Evolutionary conservation across 441 rosid species (phyloP).

Genomic region (Macaranga tanarius): DNA sequence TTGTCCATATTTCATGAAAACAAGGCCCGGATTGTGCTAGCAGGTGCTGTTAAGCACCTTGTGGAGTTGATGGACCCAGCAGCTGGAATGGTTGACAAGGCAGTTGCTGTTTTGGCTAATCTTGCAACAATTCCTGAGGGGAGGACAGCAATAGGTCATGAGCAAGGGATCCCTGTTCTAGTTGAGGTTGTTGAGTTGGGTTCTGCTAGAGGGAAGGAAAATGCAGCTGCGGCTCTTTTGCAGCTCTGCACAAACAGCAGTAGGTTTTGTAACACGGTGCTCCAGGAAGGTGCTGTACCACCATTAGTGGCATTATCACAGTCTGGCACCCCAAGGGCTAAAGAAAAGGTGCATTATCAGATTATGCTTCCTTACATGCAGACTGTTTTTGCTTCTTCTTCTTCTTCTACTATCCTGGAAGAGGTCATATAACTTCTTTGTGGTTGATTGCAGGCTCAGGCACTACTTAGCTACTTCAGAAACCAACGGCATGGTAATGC

Average conservation of each 20-base stretch:
- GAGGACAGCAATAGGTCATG: conserved; percentile 70
- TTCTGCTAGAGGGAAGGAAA: conserved; percentile 88
- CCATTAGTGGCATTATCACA: conserved; percentile 83
- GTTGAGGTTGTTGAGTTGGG: conserved; percentile 96
- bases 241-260: conserved; percentile 63
- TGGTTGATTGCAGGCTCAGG: conserved; percentile 63
- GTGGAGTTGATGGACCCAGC: conserved; percentile 91
- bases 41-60: conserved; percentile 79
- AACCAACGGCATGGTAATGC: conserved; percentile 71
- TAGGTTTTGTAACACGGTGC: conserved; percentile 59
- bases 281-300: conserved; percentile 94
- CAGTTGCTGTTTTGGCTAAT: conserved; percentile 88
- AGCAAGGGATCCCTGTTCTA: conserved; percentile 70
- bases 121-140: conserved; percentile 82
- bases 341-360: conserved; percentile 60
- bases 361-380: background rate
- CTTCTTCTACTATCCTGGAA: background rate
- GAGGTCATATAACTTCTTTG: background rate
- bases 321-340: conserved; percentile 82
- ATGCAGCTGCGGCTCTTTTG: conserved; percentile 90
- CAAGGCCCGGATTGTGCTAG: conserved; percentile 67
- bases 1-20: conserved; percentile 79
- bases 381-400: background rate
- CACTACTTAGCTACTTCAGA: conserved; percentile 73
- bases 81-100: conserved; percentile 93